These are phyloP conservation scores for Candida xiaguanensis DNA, from an alignment of 805 yeast species.

Conservation along the genomic window DNA sequence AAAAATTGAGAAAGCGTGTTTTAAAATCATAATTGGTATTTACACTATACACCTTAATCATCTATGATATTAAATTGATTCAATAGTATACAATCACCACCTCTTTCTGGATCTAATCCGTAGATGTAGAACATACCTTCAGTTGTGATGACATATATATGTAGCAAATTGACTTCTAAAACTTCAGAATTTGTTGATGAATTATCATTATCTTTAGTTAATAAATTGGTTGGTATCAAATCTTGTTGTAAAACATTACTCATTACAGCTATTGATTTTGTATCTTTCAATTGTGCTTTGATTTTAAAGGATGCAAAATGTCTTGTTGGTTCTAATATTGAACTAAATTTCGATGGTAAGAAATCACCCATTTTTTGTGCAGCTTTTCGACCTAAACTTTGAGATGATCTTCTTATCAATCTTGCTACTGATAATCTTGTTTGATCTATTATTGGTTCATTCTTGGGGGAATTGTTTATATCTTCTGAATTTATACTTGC, in stretches of 20 bases:
- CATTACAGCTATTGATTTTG: slow-evolving; percentile 46
- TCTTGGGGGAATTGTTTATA: slow-evolving; percentile 15
- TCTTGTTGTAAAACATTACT: slow-evolving; percentile 29
- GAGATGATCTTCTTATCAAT: slow-evolving; percentile 73
- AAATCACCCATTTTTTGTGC: slow-evolving; percentile 89
- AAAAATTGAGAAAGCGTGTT: slow-evolving; percentile 3
- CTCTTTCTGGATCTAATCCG: slow-evolving; percentile 78
- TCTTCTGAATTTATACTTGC: slow-evolving; percentile 30
- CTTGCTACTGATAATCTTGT: slow-evolving; percentile 71
- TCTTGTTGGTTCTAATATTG: slow-evolving; percentile 83
- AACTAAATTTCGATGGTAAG: slow-evolving; percentile 73
- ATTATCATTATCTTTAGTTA: slow-evolving; percentile 12
- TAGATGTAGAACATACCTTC: slow-evolving; percentile 81
- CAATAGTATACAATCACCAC: slow-evolving; percentile 86
- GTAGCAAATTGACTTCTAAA: slow-evolving; percentile 29
- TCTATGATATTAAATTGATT: slow-evolving; percentile 61
- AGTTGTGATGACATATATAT: slow-evolving; percentile 70
- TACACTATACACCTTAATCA: slow-evolving; percentile 8
- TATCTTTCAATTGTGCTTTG: slow-evolving; percentile 35
- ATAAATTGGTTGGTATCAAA: slow-evolving; percentile 25
- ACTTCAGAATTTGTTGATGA: slow-evolving; percentile 19
- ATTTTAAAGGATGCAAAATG: slow-evolving; percentile 88
- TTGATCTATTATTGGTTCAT: slow-evolving; percentile 68
- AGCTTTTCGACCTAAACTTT: slow-evolving; percentile 70
- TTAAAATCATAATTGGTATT: background rate